A percentile compares a stretch with the other conserved stretches of the same genome.
These are phyloP conservation scores for Neurospora sublineolata DNA, from an alignment of 495 filamentous ascomycete species.

Conservation along the genomic window DNA sequence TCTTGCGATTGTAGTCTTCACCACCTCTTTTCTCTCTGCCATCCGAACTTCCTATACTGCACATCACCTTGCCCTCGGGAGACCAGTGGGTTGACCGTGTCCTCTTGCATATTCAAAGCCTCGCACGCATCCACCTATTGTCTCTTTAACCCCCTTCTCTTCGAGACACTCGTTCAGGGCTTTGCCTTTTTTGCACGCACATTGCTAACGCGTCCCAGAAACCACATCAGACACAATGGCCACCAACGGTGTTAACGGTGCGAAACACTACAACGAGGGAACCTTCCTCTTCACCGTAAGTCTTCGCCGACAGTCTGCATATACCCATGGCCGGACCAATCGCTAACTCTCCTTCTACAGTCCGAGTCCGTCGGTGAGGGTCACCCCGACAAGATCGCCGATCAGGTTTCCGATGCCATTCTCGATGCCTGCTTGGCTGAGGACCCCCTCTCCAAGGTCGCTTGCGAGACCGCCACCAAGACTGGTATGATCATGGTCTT, in stretches of 20 bases:
- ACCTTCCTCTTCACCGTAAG: conserved; percentile 92
- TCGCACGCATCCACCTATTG: neutral
- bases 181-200: neutral
- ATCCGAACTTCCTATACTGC: neutral
- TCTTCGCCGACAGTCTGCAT: conserved; percentile 4
- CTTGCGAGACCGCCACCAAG: conserved; percentile 98
- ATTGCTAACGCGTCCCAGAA: conserved; percentile 52
- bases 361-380: conserved; percentile 98
- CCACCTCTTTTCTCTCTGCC: neutral
- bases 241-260: conserved; percentile 28
- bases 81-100: neutral
- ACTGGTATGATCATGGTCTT: conserved; percentile 99
- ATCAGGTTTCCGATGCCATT: conserved; percentile 96
- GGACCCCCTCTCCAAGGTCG: conserved; percentile 96
- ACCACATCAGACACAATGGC: conserved; percentile 31
- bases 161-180: neutral
- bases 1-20: neutral
- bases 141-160: conserved; percentile 11
- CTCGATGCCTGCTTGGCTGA: conserved; percentile 93
- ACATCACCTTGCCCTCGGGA: neutral
- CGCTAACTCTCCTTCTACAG: conserved; percentile 23
- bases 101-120: neutral
- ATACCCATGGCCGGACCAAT: neutral
- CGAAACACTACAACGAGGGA: conserved; percentile 44
- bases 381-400: conserved; percentile 95